Evolutionary conservation across 257 asterid species (phyloP), one percentile per base, ranked within the genome.

Genomic region (Solanum virginianum): DNA sequence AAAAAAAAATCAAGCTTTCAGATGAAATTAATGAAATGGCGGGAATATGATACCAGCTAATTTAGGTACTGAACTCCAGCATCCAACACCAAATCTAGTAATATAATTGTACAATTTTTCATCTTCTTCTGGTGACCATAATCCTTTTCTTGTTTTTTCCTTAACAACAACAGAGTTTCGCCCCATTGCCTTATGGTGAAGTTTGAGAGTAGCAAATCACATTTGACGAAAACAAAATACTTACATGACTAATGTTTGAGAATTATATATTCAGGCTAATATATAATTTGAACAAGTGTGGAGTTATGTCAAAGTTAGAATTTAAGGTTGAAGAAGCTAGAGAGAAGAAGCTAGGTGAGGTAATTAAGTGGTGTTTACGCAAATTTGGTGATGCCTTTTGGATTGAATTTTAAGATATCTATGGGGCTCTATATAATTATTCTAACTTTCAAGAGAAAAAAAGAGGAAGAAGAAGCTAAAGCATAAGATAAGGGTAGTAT

Each of bases 41-140:
- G 4, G 51, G 9, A 85, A n/a, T 66, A 41, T 32, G 39, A 95
- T 84, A 95, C 99, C 99, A 85, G 98, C 95, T 49, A 94, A 86
- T 84, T 94, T 94, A 24, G 99, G 98, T 24, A 94, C 99, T 18
- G 99, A 91, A 87, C 99, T 95, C 99, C 99, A 95, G 86, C 99
- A 91, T 13, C 98, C 98, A 65, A 94, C 94, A 1, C 98, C 98
- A 80, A 92, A 95, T 88, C 93, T 87, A 7, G 92, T 91, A 12
- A 94, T 95, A 86, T 91, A 92, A 83, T 90, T 93, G 82, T 83
- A 88, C 55, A 95, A 72, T 22, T 93, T 95, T 80, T 94, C 98
- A 86, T 95, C 98, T 90, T 94, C 98, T 81, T 94, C 98, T 0
- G 98, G 98, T n/a, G 98, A 95, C 98, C 98, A 95, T 4, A 95